Conservation (phyloP, 2,329 filamentous ascomycete genomes). For the Colletotrichum gloeosporioides region DNA sequence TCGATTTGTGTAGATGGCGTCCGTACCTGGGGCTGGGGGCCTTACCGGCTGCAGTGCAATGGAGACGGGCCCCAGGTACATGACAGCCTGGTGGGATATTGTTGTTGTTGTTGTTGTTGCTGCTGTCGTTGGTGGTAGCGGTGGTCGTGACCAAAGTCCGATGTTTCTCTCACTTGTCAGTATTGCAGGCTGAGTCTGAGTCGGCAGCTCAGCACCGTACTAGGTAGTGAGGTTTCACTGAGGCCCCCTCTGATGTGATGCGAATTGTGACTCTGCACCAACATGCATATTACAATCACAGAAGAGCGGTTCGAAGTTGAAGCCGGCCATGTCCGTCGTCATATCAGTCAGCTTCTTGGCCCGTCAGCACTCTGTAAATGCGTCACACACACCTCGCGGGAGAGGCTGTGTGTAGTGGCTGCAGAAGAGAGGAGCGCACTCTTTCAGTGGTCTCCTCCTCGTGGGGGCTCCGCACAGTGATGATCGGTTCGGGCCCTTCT, state of each 20-base stretch:
- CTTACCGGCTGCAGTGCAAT: neutral
- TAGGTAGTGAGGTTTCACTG: neutral
- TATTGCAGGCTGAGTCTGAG: neutral
- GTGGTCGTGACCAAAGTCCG: neutral
- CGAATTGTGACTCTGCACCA: neutral
- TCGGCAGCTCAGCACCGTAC: neutral
- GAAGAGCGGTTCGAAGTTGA: neutral
- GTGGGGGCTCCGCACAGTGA: neutral
- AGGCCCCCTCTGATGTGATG: neutral
- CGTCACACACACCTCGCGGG: neutral
- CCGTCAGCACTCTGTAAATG: conserved; percentile 7
- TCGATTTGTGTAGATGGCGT: neutral
- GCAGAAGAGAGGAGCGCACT: neutral
- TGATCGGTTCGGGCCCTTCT: neutral
- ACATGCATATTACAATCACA: neutral
- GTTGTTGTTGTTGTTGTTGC: neutral
- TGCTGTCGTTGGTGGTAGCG: neutral
- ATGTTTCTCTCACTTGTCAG: neutral
- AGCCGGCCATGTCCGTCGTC: neutral
- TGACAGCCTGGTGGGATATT: neutral
- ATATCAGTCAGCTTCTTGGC: conserved; percentile 4
- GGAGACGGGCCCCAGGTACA: neutral
- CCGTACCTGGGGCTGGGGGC: neutral
- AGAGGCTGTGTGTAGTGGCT: neutral
- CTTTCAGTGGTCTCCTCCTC: neutral